Evolutionary conservation across 2,329 filamentous ascomycete species (phyloP).

Genomic region (Orbilia blumenaviensis): DNA sequence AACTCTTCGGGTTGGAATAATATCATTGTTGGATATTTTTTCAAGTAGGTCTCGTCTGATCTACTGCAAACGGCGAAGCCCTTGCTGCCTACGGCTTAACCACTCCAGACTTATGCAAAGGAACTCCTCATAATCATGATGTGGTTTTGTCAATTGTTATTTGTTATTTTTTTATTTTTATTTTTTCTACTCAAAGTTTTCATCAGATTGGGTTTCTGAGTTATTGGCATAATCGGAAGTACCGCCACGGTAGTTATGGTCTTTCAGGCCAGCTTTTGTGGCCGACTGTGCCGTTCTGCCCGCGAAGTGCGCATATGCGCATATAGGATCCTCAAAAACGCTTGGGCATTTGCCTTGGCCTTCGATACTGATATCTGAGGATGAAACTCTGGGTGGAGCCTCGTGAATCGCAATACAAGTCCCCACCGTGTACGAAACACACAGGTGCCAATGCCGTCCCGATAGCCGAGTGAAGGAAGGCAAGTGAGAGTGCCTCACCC

Average conservation of each 20-base stretch:
- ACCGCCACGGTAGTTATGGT: neutral
- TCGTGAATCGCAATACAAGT: slow-evolving; percentile 15
- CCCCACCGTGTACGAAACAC: slow-evolving; percentile 29
- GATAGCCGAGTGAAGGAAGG: slow-evolving; percentile 39
- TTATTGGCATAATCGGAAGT: neutral
- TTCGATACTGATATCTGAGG: slow-evolving; percentile 41
- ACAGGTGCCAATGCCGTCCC: slow-evolving; percentile 34
- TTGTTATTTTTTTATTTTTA: neutral
- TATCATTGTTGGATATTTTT: slow-evolving; percentile 2
- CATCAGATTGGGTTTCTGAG: slow-evolving; percentile 31
- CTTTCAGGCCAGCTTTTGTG: neutral
- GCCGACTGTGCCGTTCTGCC: slow-evolving; percentile 26
- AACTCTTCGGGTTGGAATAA: neutral
- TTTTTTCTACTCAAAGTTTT: slow-evolving; percentile 14
- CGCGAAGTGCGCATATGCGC: slow-evolving; percentile 19
- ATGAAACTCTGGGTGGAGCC: slow-evolving; percentile 41
- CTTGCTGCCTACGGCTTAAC: slow-evolving; percentile 26
- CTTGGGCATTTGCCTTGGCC: slow-evolving; percentile 37
- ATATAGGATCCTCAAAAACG: slow-evolving; percentile 15
- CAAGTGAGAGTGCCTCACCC: slow-evolving; percentile 30
- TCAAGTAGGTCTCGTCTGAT: slow-evolving; percentile 19
- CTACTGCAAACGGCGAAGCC: slow-evolving; percentile 35
- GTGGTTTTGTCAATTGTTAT: neutral
- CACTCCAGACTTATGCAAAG: slow-evolving; percentile 11
- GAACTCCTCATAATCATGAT: slow-evolving; percentile 7